These are phyloP conservation scores for Daldinia bambusicola DNA, from an alignment of 495 filamentous ascomycete species.

Conservation along the genomic window DNA sequence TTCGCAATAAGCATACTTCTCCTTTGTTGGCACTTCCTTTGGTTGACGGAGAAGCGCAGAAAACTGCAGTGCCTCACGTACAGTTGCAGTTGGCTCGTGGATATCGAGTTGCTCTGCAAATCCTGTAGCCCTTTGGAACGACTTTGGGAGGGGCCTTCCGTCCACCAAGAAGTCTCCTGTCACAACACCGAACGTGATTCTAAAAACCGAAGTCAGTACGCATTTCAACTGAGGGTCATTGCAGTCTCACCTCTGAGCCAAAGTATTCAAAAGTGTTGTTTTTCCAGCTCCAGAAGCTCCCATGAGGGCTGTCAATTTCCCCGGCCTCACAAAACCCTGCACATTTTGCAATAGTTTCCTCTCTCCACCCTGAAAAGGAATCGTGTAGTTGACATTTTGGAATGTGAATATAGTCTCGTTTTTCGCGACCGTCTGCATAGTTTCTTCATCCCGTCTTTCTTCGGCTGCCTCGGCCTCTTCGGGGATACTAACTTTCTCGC, in stretches of 20 bases:
- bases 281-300: conserved; percentile 62
- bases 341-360: conserved; percentile 70
- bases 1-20: conserved; percentile 79
- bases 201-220: conserved; percentile 16
- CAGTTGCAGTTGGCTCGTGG: conserved; percentile 78
- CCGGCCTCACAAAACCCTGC: conserved; percentile 75
- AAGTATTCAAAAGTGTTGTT: conserved; percentile 65
- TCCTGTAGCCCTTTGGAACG: conserved; percentile 84
- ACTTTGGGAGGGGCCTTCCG: conserved; percentile 70
- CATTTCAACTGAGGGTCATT: conserved; percentile 59
- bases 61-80: conserved; percentile 76
- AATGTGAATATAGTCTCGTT: conserved; percentile 70
- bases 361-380: conserved; percentile 69
- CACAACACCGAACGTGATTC: conserved; percentile 49
- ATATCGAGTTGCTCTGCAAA: conserved; percentile 91
- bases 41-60: conserved; percentile 79
- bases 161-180: conserved; percentile 74
- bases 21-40: conserved; percentile 62
- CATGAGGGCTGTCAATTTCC: conserved; percentile 69
- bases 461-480: conserved; percentile 18
- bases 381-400: conserved; percentile 74
- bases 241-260: conserved; percentile 73
- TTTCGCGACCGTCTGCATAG: conserved; percentile 34
- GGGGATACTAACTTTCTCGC: conserved; percentile 23
- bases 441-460: conserved; percentile 20